These are phyloP conservation scores for Fusarium pseudocircinatum DNA, from an alignment of 2,329 filamentous ascomycete genomes.

Conservation along the genomic window DNA sequence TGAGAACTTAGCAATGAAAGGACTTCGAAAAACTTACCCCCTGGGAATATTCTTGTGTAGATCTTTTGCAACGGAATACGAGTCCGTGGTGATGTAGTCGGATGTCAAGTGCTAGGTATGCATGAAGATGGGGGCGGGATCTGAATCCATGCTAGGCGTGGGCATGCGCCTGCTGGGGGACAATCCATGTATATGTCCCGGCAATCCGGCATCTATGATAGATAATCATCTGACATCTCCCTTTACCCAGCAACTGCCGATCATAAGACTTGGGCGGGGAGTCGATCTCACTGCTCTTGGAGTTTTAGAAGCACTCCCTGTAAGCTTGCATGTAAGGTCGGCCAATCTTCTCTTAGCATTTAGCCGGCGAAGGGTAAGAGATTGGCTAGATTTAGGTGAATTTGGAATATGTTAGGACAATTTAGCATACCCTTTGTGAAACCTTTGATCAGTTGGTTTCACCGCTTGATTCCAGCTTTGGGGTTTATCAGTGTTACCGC, in stretches of 20 bases:
- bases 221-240: neutral
- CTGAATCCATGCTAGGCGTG: neutral
- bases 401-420: neutral
- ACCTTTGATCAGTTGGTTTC: neutral
- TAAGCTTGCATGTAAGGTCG: neutral
- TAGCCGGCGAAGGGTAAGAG: neutral
- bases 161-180: neutral
- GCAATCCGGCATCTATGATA: neutral
- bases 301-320: neutral
- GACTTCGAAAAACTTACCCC: too few relatives aligned
- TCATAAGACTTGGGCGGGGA: rapidly evolving
- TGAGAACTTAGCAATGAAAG: rapidly evolving
- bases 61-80: neutral
- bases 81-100: neutral
- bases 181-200: neutral
- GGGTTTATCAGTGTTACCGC: neutral
- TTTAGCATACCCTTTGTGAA: neutral
- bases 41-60: too few relatives aligned
- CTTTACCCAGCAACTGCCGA: rapidly evolving
- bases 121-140: neutral
- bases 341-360: too few relatives aligned
- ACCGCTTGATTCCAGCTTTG: too few relatives aligned
- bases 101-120: too few relatives aligned
- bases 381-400: rapidly evolving
- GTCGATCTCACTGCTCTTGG: neutral